A percentile compares a stretch with the other conserved stretches of the same genome.
Conservation (phyloP, 139 green algal genomes). For the Chlorella sp. region DNA sequence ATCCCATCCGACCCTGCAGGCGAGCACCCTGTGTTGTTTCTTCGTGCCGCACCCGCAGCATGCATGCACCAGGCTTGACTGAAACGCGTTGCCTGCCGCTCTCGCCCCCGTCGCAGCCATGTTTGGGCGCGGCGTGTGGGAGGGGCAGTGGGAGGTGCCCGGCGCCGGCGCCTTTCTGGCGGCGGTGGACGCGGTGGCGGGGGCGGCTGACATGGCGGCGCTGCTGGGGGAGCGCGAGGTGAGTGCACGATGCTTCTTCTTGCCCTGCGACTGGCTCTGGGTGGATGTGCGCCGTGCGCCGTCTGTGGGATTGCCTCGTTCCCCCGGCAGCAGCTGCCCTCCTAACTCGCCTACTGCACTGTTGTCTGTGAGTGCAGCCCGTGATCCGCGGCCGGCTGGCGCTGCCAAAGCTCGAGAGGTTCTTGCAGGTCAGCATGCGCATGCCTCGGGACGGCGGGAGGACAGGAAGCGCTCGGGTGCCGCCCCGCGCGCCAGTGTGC, state of each 20-base stretch:
- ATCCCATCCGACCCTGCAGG: too few relatives aligned
- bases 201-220: conserved; percentile 20
- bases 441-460: too few relatives aligned
- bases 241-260: not conserved
- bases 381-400: conserved; percentile 32
- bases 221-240: conserved; percentile 28
- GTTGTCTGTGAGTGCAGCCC: not conserved
- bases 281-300: not conserved
- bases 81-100: too few relatives aligned
- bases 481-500: too few relatives aligned
- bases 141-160: conserved; percentile 28
- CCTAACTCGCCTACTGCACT: not conserved
- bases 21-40: too few relatives aligned
- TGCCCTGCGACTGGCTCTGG: not conserved
- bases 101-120: not conserved
- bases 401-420: conserved; percentile 34
- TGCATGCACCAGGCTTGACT: too few relatives aligned
- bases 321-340: too few relatives aligned
- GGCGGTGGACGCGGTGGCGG: conserved; percentile 24
- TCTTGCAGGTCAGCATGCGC: too few relatives aligned
- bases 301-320: not conserved
- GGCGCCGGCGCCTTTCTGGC: conserved; percentile 23
- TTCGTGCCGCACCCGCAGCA: too few relatives aligned
- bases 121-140: conserved; percentile 22
- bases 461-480: too few relatives aligned